phyloP scores from a whole-genome alignment of 495 filamentous ascomycete genomes.

The Immersiella caudata region DNA sequence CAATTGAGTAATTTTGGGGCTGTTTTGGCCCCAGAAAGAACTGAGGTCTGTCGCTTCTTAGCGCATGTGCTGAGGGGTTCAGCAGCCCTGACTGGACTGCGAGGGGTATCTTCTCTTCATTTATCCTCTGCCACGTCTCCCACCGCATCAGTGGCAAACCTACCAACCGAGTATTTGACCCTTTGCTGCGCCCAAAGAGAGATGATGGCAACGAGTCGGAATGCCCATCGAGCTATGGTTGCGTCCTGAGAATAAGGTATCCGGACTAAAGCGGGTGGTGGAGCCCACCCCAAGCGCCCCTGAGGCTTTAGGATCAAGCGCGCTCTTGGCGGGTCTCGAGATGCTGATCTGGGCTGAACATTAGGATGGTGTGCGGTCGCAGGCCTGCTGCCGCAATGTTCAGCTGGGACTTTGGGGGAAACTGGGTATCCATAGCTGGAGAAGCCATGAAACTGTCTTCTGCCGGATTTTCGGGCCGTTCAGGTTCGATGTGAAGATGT shows the following conservation, averaged over 20 bases:
- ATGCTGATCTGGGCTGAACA: background rate
- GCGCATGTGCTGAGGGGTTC: background rate
- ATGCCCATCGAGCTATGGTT: background rate
- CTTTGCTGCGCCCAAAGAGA: too few species aligned
- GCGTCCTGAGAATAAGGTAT: background rate
- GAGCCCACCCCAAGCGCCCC: background rate
- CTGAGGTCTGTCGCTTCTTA: background rate
- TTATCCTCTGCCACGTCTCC: background rate
- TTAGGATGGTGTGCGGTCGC: background rate
- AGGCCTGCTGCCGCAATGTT: background rate
- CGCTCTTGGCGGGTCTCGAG: background rate
- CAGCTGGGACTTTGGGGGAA: background rate
- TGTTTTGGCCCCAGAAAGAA: background rate
- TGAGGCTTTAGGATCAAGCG: background rate
- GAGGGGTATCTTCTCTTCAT: background rate
- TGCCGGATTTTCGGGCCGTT: background rate
- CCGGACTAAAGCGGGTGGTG: background rate
- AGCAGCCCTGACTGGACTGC: background rate
- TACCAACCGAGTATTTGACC: too few species aligned
- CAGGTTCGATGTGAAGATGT: background rate
- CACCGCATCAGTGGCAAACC: background rate
- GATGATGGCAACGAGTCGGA: background rate
- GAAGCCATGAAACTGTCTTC: background rate
- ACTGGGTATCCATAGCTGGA: background rate
- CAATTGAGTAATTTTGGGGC: background rate